These are phyloP conservation scores for Pseudocercospora cruenta DNA, from an alignment of 2,329 filamentous ascomycete species.

Conservation along the genomic window DNA sequence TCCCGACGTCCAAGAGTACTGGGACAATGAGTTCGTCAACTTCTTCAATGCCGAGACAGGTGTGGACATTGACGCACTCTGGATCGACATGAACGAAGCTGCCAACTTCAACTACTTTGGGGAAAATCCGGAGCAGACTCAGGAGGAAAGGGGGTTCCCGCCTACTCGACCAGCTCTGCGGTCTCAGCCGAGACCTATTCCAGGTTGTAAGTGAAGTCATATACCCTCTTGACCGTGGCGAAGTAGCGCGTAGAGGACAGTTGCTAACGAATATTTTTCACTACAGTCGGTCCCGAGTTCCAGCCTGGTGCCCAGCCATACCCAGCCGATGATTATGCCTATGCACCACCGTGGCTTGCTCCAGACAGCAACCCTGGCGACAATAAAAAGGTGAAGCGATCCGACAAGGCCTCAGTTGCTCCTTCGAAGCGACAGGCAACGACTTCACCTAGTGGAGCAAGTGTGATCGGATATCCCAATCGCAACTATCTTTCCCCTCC, in stretches of 20 bases:
- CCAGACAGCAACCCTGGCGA: constrained; percentile 44
- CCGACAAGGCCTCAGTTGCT: background rate
- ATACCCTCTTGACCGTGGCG: background rate
- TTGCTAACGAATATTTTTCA: background rate
- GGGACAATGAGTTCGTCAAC: constrained; percentile 66
- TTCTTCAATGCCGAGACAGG: constrained; percentile 68
- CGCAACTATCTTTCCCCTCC: constrained; percentile 65
- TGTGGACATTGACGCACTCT: constrained; percentile 72
- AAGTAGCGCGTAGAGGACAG: background rate
- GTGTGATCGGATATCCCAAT: constrained; percentile 22
- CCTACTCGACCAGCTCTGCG: constrained; percentile 66
- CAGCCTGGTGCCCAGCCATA: constrained; percentile 53
- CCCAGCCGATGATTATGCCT: constrained; percentile 32
- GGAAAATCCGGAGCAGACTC: constrained; percentile 42
- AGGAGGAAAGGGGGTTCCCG: constrained; percentile 53
- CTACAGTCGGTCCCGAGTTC: constrained; percentile 56
- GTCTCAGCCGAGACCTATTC: constrained; percentile 62
- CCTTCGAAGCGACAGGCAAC: constrained; percentile 22
- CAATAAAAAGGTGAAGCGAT: constrained; percentile 23
- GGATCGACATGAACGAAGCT: constrained; percentile 70
- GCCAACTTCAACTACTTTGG: constrained; percentile 47
- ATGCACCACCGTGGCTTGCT: constrained; percentile 32
- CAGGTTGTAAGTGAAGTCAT: constrained; percentile 57
- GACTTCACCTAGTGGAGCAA: constrained; percentile 17
- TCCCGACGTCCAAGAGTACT: constrained; percentile 65